Percentiles rank a stretch among this genome's conserved stretches.
These are phyloP conservation scores for Zymoseptoria pseudotritici DNA, from an alignment of 2,329 filamentous ascomycete genomes.

Conservation along the genomic window DNA sequence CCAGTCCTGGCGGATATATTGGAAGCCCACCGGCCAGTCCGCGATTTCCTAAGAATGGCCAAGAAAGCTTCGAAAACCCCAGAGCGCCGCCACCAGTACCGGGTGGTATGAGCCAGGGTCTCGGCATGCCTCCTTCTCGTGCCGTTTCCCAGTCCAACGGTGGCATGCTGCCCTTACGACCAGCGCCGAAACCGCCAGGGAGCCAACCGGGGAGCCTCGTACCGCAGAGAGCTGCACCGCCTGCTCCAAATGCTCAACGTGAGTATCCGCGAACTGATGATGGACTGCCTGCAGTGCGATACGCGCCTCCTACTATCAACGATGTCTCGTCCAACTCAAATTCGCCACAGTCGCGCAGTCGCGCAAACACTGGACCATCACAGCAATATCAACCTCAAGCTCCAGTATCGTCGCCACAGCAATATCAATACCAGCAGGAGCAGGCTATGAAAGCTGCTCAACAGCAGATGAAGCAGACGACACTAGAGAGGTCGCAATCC, in stretches of 20 bases:
- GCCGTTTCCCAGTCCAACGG: constrained; percentile 30
- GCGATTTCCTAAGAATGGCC: constrained; percentile 79
- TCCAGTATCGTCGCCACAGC: constrained; percentile 36
- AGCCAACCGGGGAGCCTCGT: constrained; percentile 38
- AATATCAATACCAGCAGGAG: constrained; percentile 68
- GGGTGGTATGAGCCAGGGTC: constrained; percentile 33
- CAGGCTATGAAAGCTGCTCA: constrained; percentile 74
- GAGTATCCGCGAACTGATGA: constrained; percentile 26
- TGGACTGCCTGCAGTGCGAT: constrained; percentile 36
- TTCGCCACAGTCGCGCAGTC: constrained; percentile 33
- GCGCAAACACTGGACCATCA: constrained; percentile 39
- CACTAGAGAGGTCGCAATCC: constrained; percentile 56
- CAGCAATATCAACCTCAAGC: constrained; percentile 42
- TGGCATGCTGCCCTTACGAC: constrained; percentile 66
- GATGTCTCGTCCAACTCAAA: constrained; percentile 29
- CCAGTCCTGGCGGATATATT: constrained; percentile 47
- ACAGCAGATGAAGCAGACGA: constrained; percentile 59
- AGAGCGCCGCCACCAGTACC: constrained; percentile 87
- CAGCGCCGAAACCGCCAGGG: constrained; percentile 78
- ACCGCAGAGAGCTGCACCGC: constrained; percentile 34
- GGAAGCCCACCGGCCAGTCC: constrained; percentile 76
- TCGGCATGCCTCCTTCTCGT: constrained; percentile 33
- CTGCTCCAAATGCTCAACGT: constrained; percentile 41
- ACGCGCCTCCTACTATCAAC: constrained; percentile 35
- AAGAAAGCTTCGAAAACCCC: constrained; percentile 96